Evolutionary conservation across 345 rosid genomes (phyloP).

Genomic region (Syzygium aqueum): DNA sequence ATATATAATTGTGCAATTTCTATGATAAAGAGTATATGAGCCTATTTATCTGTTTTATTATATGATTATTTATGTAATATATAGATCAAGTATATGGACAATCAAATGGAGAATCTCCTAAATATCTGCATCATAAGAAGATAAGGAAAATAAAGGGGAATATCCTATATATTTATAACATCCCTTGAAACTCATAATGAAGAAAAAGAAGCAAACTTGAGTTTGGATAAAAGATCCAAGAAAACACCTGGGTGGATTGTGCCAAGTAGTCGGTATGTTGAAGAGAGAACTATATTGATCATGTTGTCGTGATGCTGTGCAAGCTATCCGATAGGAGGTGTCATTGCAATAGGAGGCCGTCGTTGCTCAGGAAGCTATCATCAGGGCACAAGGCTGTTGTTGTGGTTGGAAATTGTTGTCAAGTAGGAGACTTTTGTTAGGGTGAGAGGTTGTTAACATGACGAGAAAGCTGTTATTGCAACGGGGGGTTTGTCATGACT

Average conservation of each 20-base stretch:
- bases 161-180: neutral
- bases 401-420: accelerated
- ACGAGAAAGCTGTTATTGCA: neutral
- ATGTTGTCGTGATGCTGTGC: neutral
- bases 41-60: neutral
- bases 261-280: neutral
- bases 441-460: neutral
- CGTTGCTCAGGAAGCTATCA: neutral
- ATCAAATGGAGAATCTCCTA: neutral
- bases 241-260: neutral
- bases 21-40: neutral
- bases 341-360: neutral
- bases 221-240: neutral
- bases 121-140: accelerated
- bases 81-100: neutral
- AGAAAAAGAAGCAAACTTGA: neutral
- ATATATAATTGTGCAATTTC: neutral
- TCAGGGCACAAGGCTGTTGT: neutral
- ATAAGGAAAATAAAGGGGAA: neutral
- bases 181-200: neutral
- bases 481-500: neutral
- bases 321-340: neutral
- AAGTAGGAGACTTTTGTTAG: neutral
- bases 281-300: neutral
- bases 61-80: neutral